These are phyloP conservation scores for Tulasnella sp. DNA, from an alignment of 768 basidiomycete species.

Conservation along the genomic window DNA sequence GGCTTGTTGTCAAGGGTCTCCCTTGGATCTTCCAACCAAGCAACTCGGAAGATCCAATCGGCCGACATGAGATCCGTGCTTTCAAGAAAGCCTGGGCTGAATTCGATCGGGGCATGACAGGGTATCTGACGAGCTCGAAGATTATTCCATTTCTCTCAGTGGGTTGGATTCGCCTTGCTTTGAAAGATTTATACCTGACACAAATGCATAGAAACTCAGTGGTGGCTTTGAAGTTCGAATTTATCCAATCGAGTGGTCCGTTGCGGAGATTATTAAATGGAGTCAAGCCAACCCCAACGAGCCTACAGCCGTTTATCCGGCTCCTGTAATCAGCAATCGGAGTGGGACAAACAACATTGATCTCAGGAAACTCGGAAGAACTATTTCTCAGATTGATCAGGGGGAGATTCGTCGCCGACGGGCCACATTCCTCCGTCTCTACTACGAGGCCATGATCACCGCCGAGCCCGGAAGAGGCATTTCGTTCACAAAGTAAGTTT, in stretches of 20 bases:
- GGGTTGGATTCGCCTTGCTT: conserved; percentile 35
- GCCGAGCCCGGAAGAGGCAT: conserved; percentile 73
- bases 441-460: conserved; percentile 78
- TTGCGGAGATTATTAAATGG: conserved; percentile 54
- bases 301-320: conserved; percentile 32
- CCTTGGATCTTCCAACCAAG: conserved; percentile 91
- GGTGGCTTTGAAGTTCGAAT: conserved; percentile 87
- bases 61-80: conserved; percentile 84
- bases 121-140: conserved; percentile 63
- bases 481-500: conserved; percentile 70
- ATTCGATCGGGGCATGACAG: conserved; percentile 72
- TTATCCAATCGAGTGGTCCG: conserved; percentile 66
- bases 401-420: conserved; percentile 59
- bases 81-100: conserved; percentile 95
- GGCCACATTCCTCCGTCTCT: conserved; percentile 67
- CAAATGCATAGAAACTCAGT: conserved; percentile 57
- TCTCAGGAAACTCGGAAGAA: conserved; percentile 53
- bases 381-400: conserved; percentile 64
- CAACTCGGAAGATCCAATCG: conserved; percentile 74
- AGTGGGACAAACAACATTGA: conserved; percentile 49
- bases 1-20: conserved; percentile 93
- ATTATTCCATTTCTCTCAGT: conserved; percentile 82
- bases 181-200: not conserved
- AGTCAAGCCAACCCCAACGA: conserved; percentile 40
- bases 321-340: conserved; percentile 30